Percentiles rank a stretch among this genome's conserved stretches.
These are phyloP conservation scores for Ormosia emarginata DNA, from an alignment of 306 rosid genomes.

Conservation along the genomic window DNA sequence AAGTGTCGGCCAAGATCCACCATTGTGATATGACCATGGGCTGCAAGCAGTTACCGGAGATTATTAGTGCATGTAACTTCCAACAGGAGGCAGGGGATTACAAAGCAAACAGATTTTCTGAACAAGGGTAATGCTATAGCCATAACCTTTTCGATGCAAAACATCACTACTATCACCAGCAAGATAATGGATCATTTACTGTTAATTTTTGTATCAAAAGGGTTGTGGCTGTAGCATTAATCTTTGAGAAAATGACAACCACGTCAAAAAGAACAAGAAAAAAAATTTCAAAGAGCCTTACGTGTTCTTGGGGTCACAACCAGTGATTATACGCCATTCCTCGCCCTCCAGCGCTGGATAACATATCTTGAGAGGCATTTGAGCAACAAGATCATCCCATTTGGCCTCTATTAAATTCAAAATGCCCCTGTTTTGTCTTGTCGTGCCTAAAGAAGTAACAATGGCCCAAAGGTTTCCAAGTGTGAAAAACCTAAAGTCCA, in stretches of 20 bases:
- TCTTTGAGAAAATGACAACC: neutral
- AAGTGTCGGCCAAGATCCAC: conserved; percentile 95
- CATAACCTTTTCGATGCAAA: neutral
- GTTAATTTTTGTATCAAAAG: neutral
- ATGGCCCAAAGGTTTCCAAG: conserved; percentile 94
- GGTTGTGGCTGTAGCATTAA: conserved; percentile 3
- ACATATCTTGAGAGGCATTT: conserved; percentile 92
- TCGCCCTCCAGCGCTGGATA: conserved; percentile 82
- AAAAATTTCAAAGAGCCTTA: conserved; percentile 28
- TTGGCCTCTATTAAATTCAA: conserved; percentile 76
- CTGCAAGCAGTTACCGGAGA: conserved; percentile 43
- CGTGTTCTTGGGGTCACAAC: conserved; percentile 97
- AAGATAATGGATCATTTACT: conserved; percentile 1
- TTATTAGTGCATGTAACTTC: conserved; percentile 4
- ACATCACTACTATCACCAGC: neutral
- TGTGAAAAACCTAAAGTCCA: conserved; percentile 92
- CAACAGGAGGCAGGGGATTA: neutral
- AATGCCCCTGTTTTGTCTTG: conserved; percentile 61
- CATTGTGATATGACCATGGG: conserved; percentile 95
- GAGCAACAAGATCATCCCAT: conserved; percentile 86
- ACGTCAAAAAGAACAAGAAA: neutral
- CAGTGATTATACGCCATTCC: conserved; percentile 91
- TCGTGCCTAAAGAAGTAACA: conserved; percentile 76
- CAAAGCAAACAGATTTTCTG: neutral
- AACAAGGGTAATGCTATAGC: neutral